These are phyloP conservation scores for Nakaseomyces nivariensis DNA, from an alignment of 1,139 yeast genomes.

Conservation along the genomic window DNA sequence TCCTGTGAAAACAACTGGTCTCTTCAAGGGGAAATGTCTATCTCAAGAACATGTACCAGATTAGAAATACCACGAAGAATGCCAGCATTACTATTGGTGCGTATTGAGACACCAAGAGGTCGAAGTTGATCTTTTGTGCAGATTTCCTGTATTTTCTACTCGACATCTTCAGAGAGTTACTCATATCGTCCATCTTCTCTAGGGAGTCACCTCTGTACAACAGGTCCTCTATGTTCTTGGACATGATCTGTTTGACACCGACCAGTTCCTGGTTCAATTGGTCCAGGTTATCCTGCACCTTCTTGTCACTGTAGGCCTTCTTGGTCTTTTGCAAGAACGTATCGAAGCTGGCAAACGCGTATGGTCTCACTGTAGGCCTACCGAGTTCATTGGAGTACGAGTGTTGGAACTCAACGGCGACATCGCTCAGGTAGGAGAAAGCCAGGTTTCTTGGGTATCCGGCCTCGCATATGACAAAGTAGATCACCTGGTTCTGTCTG, in stretches of 20 bases:
- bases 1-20: too few species aligned
- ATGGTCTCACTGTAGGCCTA: constrained; percentile 63
- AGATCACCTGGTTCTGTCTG: constrained; percentile 53
- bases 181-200: constrained; percentile 85
- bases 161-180: constrained; percentile 69
- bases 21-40: constrained; percentile 4
- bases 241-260: constrained; percentile 92
- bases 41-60: constrained; percentile 72
- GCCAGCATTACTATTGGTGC: constrained; percentile 73
- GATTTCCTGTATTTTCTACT: constrained; percentile 81
- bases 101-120: constrained; percentile 79
- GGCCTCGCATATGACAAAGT: constrained; percentile 65
- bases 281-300: constrained; percentile 84
- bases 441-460: constrained; percentile 84
- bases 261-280: constrained; percentile 76
- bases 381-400: constrained; percentile 69
- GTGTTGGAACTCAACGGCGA: constrained; percentile 71
- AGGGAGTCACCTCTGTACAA: constrained; percentile 90
- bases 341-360: constrained; percentile 81
- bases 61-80: constrained; percentile 60
- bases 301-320: constrained; percentile 78
- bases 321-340: constrained; percentile 77
- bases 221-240: constrained; percentile 89
- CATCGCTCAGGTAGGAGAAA: constrained; percentile 74
- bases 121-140: constrained; percentile 85